Evolutionary conservation across 2,329 filamentous ascomycete genomes (phyloP).

Genomic region (Cordyceps javanica): DNA sequence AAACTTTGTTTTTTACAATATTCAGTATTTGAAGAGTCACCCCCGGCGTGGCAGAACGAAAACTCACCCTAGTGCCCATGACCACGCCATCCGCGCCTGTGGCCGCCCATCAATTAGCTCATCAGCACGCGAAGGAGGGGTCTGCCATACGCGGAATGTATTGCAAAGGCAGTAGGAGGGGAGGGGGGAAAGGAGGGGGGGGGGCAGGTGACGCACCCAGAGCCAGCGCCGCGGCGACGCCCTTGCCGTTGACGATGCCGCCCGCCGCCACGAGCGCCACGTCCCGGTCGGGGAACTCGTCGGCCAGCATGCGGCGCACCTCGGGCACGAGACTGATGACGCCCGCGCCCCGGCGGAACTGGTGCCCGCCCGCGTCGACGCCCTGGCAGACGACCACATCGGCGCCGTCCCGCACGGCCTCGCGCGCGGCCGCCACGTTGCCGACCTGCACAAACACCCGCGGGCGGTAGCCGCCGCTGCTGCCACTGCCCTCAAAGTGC

Average conservation of each 20-base stretch:
- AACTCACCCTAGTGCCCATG: conserved; percentile 37
- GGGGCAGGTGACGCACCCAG: conserved; percentile 36
- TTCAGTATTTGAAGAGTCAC: no score
- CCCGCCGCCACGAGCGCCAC: conserved; percentile 50
- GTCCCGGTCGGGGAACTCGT: conserved; percentile 27
- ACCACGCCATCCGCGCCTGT: conserved; percentile 38
- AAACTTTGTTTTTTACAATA: no score
- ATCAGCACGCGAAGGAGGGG: no score
- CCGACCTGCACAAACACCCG: conserved; percentile 57
- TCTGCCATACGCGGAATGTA: no score
- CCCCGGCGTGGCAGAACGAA: no score
- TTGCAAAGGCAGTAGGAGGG: no score
- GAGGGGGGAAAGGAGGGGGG: background rate
- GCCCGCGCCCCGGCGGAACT: conserved; percentile 46
- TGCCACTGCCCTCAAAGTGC: conserved; percentile 12
- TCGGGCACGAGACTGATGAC: conserved; percentile 54
- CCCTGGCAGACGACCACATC: conserved; percentile 59
- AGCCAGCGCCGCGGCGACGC: conserved; percentile 47
- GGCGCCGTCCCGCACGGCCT: conserved; percentile 40
- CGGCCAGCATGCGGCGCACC: conserved; percentile 40
- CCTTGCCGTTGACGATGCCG: conserved; percentile 51
- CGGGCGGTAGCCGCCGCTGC: conserved; percentile 22
- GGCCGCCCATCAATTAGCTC: no score
- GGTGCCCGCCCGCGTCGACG: conserved; percentile 59
- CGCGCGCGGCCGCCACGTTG: conserved; percentile 48